Conservation (phyloP, 1,284 basidiomycete genomes). For the Chondrostereum purpureum region DNA sequence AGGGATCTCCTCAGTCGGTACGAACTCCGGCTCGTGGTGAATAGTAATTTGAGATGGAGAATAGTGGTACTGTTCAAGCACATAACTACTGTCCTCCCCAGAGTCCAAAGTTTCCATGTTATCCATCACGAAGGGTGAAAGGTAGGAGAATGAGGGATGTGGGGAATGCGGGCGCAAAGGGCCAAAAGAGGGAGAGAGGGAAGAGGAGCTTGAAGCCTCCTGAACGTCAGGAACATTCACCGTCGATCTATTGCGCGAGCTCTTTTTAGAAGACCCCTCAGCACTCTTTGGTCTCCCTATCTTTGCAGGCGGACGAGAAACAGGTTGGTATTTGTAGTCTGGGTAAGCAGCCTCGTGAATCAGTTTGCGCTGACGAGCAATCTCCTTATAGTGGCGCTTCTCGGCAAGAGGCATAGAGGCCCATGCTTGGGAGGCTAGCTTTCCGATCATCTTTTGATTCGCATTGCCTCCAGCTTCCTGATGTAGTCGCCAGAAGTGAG, state of each 20-base stretch:
- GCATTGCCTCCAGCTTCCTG: slow-evolving; percentile 33
- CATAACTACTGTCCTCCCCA: too few species aligned
- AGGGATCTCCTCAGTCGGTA: slow-evolving; percentile 34
- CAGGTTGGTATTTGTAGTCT: slow-evolving; percentile 49
- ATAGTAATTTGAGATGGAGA: too few species aligned
- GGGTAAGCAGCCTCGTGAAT: slow-evolving; percentile 43
- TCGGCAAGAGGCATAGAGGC: slow-evolving; percentile 17
- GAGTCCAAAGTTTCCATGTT: not conserved
- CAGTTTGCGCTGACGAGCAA: slow-evolving; percentile 42
- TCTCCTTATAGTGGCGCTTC: slow-evolving; percentile 41
- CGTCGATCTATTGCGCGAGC: not conserved
- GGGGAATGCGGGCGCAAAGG: too few species aligned
- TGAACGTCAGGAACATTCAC: not conserved
- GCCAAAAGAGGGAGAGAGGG: not conserved
- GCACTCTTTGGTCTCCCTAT: slow-evolving; percentile 21
- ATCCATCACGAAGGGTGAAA: not conserved
- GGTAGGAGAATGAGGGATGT: not conserved
- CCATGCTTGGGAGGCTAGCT: slow-evolving; percentile 35
- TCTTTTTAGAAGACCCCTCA: slow-evolving; percentile 19
- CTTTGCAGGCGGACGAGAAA: too few species aligned
- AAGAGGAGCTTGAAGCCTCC: not conserved
- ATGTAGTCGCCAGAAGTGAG: slow-evolving; percentile 52
- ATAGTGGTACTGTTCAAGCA: not conserved
- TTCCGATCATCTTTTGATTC: slow-evolving; percentile 47
- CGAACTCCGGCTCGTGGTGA: slow-evolving; percentile 21